Evolutionary conservation across 192 early-diverging fungal species (phyloP), one percentile per base, ranked within the genome.

Genomic region (Rhizophagus sp.): DNA sequence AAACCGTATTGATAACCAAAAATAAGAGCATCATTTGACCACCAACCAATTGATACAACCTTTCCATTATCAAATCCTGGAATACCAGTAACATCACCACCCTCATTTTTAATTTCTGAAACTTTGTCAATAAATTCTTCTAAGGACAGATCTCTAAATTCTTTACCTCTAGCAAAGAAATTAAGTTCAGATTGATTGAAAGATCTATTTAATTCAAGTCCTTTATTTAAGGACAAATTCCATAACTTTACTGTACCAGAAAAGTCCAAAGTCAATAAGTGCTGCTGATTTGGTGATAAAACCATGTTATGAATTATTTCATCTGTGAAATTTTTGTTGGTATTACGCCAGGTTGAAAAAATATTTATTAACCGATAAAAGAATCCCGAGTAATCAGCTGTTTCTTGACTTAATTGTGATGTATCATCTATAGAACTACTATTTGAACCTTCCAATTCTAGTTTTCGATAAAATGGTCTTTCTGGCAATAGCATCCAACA

Each of bases 1-100:
- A 83, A 81, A 24, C 91, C 91, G 66, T 89, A 81, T 50, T 80
- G 81, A 63, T 88, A 92, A 6, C 85, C 79, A 19, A 92, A 62
- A 3, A 84, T 74, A 50, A 91, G 75, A 12, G 86, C 84, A 64
- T 85, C 78, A 61, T 84, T 79, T 34, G 91, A 80, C 91, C 90
- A 92, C 84, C 86, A 92, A 13, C 83, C 81, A 62, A 87, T 85
- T 2, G 87, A 85, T 17, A 91, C 78, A 68, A 82, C 78, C 9
- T 80, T 77, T 22, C 86, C 83, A 44, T 85, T 89, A 65, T 81
- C 85, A 1, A 89, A 78, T 2, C 85, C 80, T 34, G 62, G 76
- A 41, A 84, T 83, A 39, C 82, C 65, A 30, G 64, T 49, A 0
- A 79, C 11, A 2, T 76, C 63, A 41, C 82, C 82, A 24, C 82